phyloP scores from a whole-genome alignment of 805 yeast genomes.

The Nakazawaea ishiwadae region DNA sequence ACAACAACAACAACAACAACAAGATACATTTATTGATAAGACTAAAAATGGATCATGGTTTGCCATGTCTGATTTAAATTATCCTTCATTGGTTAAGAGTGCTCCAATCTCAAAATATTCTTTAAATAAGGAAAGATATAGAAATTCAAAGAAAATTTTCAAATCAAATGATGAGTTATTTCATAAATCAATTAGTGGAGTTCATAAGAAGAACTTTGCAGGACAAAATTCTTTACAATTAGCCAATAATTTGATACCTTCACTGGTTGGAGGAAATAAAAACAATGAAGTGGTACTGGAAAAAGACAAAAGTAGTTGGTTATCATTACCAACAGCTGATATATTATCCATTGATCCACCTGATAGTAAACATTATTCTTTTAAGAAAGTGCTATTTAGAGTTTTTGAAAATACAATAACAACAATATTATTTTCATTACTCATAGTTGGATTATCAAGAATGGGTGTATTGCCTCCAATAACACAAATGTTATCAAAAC shows the following conservation, averaged over 20 bases:
- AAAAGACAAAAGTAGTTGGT: slow-evolving; percentile 7
- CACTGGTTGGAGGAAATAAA: slow-evolving; percentile 5
- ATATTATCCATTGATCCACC: slow-evolving; percentile 17
- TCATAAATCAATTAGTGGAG: slow-evolving; percentile 43
- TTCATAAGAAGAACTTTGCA: slow-evolving; percentile 31
- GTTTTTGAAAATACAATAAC: slow-evolving; percentile 48
- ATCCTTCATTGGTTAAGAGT: slow-evolving; percentile 76
- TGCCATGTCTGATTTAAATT: slow-evolving; percentile 74
- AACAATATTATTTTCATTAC: slow-evolving; percentile 30
- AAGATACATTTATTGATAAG: slow-evolving; percentile 62
- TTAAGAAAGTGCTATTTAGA: slow-evolving; percentile 22
- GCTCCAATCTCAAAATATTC: slow-evolving; percentile 74
- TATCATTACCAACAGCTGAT: slow-evolving; percentile 12
- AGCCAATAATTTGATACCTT: slow-evolving; percentile 1
- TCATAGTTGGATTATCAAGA: slow-evolving; percentile 32
- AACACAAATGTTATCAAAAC: slow-evolving; percentile 22
- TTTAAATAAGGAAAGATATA: slow-evolving; percentile 37
- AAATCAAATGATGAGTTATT: slow-evolving; percentile 31
- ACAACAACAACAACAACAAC: not conserved
- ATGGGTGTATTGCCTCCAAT: slow-evolving; percentile 32
- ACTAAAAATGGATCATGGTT: slow-evolving; percentile 70
- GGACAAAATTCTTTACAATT: slow-evolving; percentile 8
- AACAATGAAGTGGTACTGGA: not conserved
- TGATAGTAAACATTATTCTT: slow-evolving; percentile 2
- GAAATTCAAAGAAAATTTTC: slow-evolving; percentile 31